Evolutionary conservation across 2,329 filamentous ascomycete species (phyloP), one percentile per base, ranked within the genome.

Genomic region (Thermoascus crustaceus): DNA sequence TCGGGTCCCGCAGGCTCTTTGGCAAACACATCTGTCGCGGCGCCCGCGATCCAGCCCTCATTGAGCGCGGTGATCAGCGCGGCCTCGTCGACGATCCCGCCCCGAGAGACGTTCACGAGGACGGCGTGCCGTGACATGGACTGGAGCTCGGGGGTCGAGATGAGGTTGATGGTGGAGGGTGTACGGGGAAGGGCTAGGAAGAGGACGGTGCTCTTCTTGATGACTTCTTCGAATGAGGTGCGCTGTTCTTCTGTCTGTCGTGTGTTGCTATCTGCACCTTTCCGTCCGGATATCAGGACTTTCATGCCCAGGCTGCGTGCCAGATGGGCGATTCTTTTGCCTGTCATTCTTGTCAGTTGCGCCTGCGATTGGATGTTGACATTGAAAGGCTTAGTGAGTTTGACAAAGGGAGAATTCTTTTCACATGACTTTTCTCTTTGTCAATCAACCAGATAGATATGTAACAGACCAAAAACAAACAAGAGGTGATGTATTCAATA

Each of bases 21-120:
- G 26, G 55, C 50, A 35, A 71, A 69, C 5, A 74, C 71, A 51
- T 74, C 71, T 1, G 66, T 66, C 9, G 66, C 71, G 30, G 68
- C 69, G 1, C 71, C 70, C 3, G 64, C 61, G 29, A 73, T 69
- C 40, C 52, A 50, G 10, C 56, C 55, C n/a, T 66, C 52, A 30
- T 57, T 61, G 35, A 73, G 44, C 1, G 69, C 69, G 11, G 53
- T 50, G 10, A 66, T 57, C 8, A 74, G 51, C 4, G 69, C 69
- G 1, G 50, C 50, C 47, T 74, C 71, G 34, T 74, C 64, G 10
- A 73, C 63, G 10, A 72, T 66, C 1, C 69, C 69, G 9, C 70
- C 70, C 14, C 71, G 61, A 3, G 66, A 60, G 24, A 72, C 63
- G 39, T 74, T 73, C 38, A 73, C 54, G 7, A 73, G 26, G 3